phyloP scores from a whole-genome alignment of 2,329 filamentous ascomycete genomes.

The Teratosphaeria nubilosa region DNA sequence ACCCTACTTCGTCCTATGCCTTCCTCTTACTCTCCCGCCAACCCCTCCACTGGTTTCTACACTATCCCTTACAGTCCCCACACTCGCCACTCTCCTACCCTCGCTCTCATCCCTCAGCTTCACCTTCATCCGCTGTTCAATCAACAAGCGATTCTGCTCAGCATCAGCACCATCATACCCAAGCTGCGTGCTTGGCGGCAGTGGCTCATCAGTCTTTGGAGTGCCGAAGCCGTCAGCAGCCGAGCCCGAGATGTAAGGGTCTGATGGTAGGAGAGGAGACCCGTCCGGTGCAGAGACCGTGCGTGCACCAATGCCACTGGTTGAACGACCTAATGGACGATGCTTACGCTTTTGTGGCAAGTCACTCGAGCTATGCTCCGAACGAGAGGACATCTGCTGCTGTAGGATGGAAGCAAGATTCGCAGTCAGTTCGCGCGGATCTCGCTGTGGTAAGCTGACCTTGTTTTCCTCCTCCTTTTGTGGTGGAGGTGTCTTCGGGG shows the following conservation, averaged over 20 bases:
- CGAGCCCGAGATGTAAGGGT: slow-evolving; percentile 5
- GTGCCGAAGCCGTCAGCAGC: slow-evolving; percentile 12
- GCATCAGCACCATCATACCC: slow-evolving; percentile 25
- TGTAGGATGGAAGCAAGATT: slow-evolving; percentile 16
- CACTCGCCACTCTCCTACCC: slow-evolving; percentile 17
- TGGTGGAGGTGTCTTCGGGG: slow-evolving; percentile 2
- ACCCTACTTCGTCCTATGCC: slow-evolving; percentile 4
- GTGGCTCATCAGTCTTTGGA: slow-evolving; percentile 4
- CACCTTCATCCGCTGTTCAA: slow-evolving; percentile 25
- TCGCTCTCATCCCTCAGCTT: slow-evolving; percentile 15
- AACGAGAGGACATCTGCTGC: slow-evolving; percentile 8
- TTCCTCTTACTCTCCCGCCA: slow-evolving; percentile 8
- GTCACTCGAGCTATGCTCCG: background rate
- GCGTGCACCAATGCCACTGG: slow-evolving; percentile 17
- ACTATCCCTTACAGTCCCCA: slow-evolving; percentile 23
- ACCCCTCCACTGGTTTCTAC: slow-evolving; percentile 7
- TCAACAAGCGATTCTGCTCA: slow-evolving; percentile 18
- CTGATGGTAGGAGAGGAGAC: slow-evolving; percentile 2
- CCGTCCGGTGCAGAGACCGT: slow-evolving; percentile 9
- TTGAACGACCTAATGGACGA: slow-evolving; percentile 20
- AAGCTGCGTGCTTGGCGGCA: slow-evolving; percentile 23
- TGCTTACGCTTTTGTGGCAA: slow-evolving; percentile 17
- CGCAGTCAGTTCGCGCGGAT: slow-evolving; percentile 9
- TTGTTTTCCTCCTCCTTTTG: slow-evolving; percentile 1
- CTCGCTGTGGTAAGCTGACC: background rate